Conservation (phyloP, 225 moss, liverwort and hornwort genomes). For the Pseudisothecium myosuroides region DNA sequence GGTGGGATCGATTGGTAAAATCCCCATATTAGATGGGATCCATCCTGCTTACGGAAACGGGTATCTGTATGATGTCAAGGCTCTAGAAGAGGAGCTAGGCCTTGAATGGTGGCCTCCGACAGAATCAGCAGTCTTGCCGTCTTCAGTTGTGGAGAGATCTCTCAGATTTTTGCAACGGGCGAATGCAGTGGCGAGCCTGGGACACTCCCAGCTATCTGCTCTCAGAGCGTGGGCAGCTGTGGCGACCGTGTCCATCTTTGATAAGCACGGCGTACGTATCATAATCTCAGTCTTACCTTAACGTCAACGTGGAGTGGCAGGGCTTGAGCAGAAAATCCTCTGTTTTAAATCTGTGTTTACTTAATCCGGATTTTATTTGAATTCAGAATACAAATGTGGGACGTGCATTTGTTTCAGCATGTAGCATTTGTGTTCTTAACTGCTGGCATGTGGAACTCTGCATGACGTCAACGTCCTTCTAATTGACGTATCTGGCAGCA, state of each 20-base stretch:
- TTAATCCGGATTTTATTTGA: not conserved
- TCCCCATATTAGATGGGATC: slow-evolving; percentile 48
- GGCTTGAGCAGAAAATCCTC: not conserved
- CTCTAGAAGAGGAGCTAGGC: slow-evolving; percentile 69
- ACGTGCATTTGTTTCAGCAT: not conserved
- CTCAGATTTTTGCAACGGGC: slow-evolving; percentile 51
- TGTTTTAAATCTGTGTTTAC: not conserved
- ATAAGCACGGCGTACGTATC: slow-evolving; percentile 50
- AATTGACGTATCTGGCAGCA: not conserved
- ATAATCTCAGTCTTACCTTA: not conserved
- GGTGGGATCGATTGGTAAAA: slow-evolving; percentile 35
- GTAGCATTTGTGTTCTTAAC: not conserved
- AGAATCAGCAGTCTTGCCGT: slow-evolving; percentile 37
- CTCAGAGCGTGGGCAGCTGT: slow-evolving; percentile 70
- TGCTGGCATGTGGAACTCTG: not conserved
- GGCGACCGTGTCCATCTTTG: slow-evolving; percentile 63
- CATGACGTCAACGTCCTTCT: not conserved
- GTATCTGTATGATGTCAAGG: slow-evolving; percentile 52
- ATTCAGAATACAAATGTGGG: not conserved
- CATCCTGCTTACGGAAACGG: slow-evolving; percentile 76
- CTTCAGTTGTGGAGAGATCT: slow-evolving; percentile 60
- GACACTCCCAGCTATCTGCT: slow-evolving; percentile 81
- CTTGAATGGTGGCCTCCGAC: slow-evolving; percentile 76
- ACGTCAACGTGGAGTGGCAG: not conserved
- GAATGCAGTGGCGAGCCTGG: slow-evolving; percentile 73